Base-by-base conservation (phyloP, 495 filamentous ascomycete species). In the Penicillium cataractarum region DNA sequence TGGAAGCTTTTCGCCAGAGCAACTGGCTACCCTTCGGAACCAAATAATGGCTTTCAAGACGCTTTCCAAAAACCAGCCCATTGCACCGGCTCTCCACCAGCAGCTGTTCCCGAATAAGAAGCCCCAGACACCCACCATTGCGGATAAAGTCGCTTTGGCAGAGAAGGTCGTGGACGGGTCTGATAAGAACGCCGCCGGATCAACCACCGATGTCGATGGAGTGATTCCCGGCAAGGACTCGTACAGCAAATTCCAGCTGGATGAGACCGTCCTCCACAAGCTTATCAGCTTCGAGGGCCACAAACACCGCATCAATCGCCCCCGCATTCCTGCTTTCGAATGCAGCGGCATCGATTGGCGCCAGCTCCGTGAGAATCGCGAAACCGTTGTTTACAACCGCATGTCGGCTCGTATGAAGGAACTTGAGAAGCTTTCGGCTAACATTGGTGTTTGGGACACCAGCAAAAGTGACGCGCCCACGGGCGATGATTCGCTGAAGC, bases 21-120 rank as follows among this genome's bases (percentile, higher is more conserved):
- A 97, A 66, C 75, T 96, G 39, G 77, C 79, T 29, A 85, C 85
- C 2, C 82, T 96, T 9, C 81, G 89, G 35, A 86, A 87, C 49
- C 93, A 97, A 71, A 94, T 96, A 46, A 74, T 85, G 63, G 91
- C 91, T 6, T 96, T 96, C 78, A 91, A 92, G 74, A 79, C 88
- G 65, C 80, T 97, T 1, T 86, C 88, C 12, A 95, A 92, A 74
- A 95, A 95, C 58, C 79, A 87, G 27, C 85, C 91, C 0, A 86
- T 97, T 17, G 90, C 92, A 2, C 73, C 81, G n/a, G 78, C 81
- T 44, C 79, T 93, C 40, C 89, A 93, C 71, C 87, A 91, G 67
- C 85, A 88, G 62, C 83, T 96, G 4, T 93, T 92, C 66, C 80
- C 87, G 24, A 84, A 87, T 13, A 88, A 90, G 50, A 88, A 90